Conservation (phyloP, 768 basidiomycete species). For the Trametopsis cervina region DNA sequence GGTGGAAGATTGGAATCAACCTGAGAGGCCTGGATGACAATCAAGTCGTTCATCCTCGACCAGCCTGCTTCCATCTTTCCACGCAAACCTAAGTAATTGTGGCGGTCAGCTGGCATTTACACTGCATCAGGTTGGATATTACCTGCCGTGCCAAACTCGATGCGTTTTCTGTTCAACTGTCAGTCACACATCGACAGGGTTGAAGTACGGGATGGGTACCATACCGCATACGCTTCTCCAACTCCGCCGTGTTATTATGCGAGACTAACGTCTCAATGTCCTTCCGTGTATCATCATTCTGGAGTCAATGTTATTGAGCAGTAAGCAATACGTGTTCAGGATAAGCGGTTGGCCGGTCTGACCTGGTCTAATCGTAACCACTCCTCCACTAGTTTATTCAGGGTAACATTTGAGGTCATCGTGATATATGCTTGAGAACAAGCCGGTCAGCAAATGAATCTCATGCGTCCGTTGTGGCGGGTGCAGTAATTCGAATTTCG, state of each 20-base stretch:
- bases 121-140: slow-evolving; percentile 9
- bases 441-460: no score
- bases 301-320: neutral
- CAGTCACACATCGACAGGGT: neutral
- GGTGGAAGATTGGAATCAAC: no score
- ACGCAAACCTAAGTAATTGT: slow-evolving; percentile 63
- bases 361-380: slow-evolving; percentile 47
- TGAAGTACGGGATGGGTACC: neutral
- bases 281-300: slow-evolving; percentile 45
- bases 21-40: slow-evolving; percentile 77
- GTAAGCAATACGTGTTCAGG: neutral
- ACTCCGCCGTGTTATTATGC: slow-evolving; percentile 35
- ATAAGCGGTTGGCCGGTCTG: neutral
- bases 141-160: slow-evolving; percentile 89
- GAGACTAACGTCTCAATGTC: slow-evolving; percentile 45
- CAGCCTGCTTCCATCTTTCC: slow-evolving; percentile 86
- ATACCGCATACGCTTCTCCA: slow-evolving; percentile 54
- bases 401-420: no score
- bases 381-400: slow-evolving; percentile 43
- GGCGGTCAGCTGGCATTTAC: neutral
- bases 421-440: no score
- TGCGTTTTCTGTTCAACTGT: slow-evolving; percentile 47
- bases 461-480: no score
- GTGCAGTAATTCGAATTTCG: no score
- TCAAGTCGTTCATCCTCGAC: slow-evolving; percentile 88